phyloP scores from a whole-genome alignment of 306 rosid species.

The Elaeagnus macrophylla region DNA sequence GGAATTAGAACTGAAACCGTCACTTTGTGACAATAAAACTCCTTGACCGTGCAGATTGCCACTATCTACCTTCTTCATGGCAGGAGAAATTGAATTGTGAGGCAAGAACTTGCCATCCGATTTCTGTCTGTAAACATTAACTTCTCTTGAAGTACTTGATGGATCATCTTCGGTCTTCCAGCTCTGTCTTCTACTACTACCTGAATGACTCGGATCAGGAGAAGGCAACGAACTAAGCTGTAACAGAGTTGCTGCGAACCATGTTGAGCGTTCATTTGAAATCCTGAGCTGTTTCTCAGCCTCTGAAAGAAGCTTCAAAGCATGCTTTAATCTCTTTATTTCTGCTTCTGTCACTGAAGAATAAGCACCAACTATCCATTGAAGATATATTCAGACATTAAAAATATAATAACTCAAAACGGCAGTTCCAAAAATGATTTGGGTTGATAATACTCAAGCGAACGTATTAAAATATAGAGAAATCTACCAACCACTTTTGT shows the following conservation, averaged over 20 bases:
- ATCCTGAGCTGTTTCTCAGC: slow-evolving; percentile 89
- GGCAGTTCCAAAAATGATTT: background rate
- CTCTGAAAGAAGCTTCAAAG: slow-evolving; percentile 92
- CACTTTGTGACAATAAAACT: slow-evolving; percentile 34
- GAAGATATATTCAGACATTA: slow-evolving; percentile 3
- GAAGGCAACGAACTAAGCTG: slow-evolving; percentile 90
- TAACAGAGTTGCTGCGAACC: slow-evolving; percentile 92
- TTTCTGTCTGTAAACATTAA: slow-evolving; percentile 37
- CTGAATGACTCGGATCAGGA: slow-evolving; percentile 62
- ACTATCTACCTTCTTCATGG: slow-evolving; percentile 33
- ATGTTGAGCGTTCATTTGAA: slow-evolving; percentile 91
- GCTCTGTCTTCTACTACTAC: slow-evolving; percentile 88
- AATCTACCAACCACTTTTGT: background rate
- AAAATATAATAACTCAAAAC: background rate
- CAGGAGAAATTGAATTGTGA: slow-evolving; percentile 42
- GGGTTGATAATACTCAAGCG: background rate
- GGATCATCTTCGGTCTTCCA: slow-evolving; percentile 71
- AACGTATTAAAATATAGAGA: background rate
- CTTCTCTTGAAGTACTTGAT: slow-evolving; percentile 71
- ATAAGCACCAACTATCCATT: slow-evolving; percentile 29
- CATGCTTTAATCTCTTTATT: slow-evolving; percentile 82
- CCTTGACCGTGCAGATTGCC: slow-evolving; percentile 35
- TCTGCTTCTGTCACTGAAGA: slow-evolving; percentile 73
- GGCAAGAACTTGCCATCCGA: slow-evolving; percentile 45
- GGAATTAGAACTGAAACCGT: slow-evolving; percentile 35